These are phyloP conservation scores for Coemansia erecta DNA, from an alignment of 192 early-diverging fungal species.

Conservation along the genomic window DNA sequence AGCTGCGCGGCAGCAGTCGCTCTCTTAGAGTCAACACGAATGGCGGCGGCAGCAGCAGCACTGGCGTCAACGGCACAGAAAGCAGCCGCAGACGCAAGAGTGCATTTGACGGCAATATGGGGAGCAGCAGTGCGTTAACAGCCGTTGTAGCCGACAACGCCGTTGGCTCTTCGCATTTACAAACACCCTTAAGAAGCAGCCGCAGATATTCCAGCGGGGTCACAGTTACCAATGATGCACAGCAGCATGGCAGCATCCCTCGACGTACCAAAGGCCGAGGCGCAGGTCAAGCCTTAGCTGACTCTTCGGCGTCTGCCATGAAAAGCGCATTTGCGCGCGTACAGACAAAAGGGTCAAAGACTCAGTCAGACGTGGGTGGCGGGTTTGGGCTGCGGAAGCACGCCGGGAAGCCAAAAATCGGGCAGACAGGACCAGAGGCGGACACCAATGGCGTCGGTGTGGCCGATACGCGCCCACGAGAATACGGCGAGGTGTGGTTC, in stretches of 20 bases:
- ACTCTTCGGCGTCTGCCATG: neutral
- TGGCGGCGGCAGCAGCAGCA: neutral
- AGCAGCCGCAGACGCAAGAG: slow-evolving; percentile 26
- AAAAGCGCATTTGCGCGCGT: slow-evolving; percentile 52
- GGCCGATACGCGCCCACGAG: slow-evolving; percentile 22
- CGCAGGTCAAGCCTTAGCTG: no score
- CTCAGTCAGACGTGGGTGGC: slow-evolving; percentile 13
- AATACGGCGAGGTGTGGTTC: slow-evolving; percentile 52
- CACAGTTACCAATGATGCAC: no score
- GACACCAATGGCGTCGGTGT: slow-evolving; percentile 3
- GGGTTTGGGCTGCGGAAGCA: slow-evolving; percentile 11
- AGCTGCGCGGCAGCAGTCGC: no score
- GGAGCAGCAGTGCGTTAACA: slow-evolving; percentile 1
- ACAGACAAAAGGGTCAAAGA: slow-evolving; percentile 3
- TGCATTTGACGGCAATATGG: slow-evolving; percentile 8
- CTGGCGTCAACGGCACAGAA: neutral
- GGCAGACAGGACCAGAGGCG: neutral
- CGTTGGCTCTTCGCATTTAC: slow-evolving; percentile 10
- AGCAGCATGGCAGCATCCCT: no score
- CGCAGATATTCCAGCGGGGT: neutral
- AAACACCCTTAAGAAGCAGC: slow-evolving; percentile 18
- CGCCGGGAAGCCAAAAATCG: neutral
- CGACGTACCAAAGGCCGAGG: no score
- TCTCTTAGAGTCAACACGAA: no score
- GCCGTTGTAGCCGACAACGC: neutral